Conservation (phyloP, 129 eudicot genomes). For the Artemisia argyi region DNA sequence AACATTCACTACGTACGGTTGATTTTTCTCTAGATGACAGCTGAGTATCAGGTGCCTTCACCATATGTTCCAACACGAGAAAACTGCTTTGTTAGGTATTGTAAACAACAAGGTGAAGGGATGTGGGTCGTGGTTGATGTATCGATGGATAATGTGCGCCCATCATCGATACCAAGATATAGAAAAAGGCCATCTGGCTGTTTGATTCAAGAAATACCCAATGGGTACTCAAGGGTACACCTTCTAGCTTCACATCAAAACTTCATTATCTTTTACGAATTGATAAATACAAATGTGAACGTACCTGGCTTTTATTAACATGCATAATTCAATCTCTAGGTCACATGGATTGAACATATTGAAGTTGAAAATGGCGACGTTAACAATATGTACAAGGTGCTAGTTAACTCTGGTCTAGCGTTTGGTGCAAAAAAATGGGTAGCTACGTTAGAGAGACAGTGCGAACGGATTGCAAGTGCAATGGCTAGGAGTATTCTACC, state of each 20-base stretch:
- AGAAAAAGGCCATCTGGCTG: slow-evolving; percentile 97
- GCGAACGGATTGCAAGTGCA: too few relatives aligned
- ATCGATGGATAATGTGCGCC: slow-evolving; percentile 77
- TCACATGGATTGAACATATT: slow-evolving; percentile 96
- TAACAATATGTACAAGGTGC: slow-evolving; percentile 66
- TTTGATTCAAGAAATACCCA: slow-evolving; percentile 83
- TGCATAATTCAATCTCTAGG: slow-evolving; percentile 39
- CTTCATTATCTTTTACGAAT: background rate
- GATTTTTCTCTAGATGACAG: slow-evolving; percentile 72
- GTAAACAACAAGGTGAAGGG: slow-evolving; percentile 75
- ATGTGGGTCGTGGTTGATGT: too few relatives aligned
- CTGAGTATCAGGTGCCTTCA: slow-evolving; percentile 95
- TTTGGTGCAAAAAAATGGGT: too few relatives aligned
- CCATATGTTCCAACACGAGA: slow-evolving; percentile 96
- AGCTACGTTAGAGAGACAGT: too few relatives aligned
- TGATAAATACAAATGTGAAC: background rate
- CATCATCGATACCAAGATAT: slow-evolving; percentile 52
- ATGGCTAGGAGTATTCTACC: too few relatives aligned
- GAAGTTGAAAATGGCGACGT: slow-evolving; percentile 78
- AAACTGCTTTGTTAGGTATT: slow-evolving; percentile 81
- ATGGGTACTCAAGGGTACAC: slow-evolving; percentile 86
- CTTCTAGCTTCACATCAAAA: background rate
- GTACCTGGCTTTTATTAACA: background rate
- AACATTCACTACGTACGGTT: background rate
- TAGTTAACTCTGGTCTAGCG: too few relatives aligned